These are phyloP conservation scores for Aegilops speltoides DNA, from an alignment of 176 grass and related monocot genomes.

Conservation along the genomic window DNA sequence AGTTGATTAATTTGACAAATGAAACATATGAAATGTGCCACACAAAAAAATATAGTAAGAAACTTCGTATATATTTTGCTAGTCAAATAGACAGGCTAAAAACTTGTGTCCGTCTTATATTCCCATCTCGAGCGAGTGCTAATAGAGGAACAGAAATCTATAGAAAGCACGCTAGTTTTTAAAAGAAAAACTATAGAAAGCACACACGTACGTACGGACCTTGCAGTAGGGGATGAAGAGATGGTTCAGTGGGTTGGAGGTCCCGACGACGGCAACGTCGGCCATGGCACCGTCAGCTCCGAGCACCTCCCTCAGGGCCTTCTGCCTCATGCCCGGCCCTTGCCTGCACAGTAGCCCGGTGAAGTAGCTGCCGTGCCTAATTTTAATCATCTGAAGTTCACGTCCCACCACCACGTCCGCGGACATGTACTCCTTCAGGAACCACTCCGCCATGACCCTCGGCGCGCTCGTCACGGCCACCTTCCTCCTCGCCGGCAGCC, in stretches of 20 bases:
- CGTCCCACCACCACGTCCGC: conserved; percentile 52
- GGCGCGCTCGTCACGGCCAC: conserved; percentile 59
- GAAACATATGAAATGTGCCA: too few relatives aligned
- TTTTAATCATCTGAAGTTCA: conserved; percentile 52
- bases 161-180: not conserved
- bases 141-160: not conserved
- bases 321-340: not conserved
- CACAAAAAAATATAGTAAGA: too few relatives aligned
- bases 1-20: too few relatives aligned
- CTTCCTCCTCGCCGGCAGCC: conserved; percentile 41
- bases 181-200: not conserved
- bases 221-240: conserved; percentile 56
- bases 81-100: too few relatives aligned
- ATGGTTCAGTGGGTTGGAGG: conserved; percentile 30
- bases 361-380: conserved; percentile 44
- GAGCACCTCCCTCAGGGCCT: conserved; percentile 31
- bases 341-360: conserved; percentile 52
- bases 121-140: too few relatives aligned
- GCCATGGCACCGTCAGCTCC: conserved; percentile 16
- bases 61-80: too few relatives aligned
- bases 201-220: conserved; percentile 27
- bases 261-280: conserved; percentile 55
- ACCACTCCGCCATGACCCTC: conserved; percentile 66
- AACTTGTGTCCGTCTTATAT: too few relatives aligned
- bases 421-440: conserved; percentile 65